These are phyloP conservation scores for Apiotrichum gracile DNA, from an alignment of 1,284 basidiomycete genomes.

Conservation along the genomic window DNA sequence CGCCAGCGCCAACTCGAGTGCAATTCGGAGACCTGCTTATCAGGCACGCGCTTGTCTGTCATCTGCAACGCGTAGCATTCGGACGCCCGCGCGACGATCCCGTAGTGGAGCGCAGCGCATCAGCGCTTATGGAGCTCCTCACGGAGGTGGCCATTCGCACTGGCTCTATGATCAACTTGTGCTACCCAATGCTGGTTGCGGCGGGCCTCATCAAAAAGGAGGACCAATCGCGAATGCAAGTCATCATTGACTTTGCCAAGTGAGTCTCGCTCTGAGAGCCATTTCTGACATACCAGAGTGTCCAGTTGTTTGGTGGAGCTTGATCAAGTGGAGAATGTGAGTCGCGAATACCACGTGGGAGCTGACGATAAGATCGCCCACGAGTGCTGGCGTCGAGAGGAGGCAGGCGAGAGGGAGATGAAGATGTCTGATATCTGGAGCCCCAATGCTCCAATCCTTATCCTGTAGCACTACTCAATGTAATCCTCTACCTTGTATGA, in stretches of 20 bases:
- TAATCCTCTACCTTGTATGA: too few species aligned
- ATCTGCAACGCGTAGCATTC: slow-evolving; percentile 8
- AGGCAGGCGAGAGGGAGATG: slow-evolving; percentile 6
- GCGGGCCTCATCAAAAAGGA: slow-evolving; percentile 1
- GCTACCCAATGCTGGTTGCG: slow-evolving; percentile 10
- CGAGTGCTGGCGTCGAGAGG: slow-evolving; percentile 9
- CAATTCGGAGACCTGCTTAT: slow-evolving; percentile 15
- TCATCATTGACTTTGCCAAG: slow-evolving; percentile 13
- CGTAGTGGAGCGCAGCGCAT: slow-evolving; percentile 5
- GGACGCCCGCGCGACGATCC: slow-evolving; percentile 1
- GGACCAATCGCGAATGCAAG: slow-evolving; percentile 9
- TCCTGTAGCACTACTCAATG: slow-evolving; percentile 14
- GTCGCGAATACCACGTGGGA: not conserved
- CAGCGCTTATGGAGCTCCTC: slow-evolving; percentile 11
- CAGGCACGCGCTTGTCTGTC: slow-evolving; percentile 10
- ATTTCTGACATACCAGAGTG: not conserved
- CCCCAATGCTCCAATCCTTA: slow-evolving; percentile 2
- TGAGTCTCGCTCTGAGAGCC: not conserved
- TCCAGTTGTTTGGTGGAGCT: slow-evolving; percentile 8
- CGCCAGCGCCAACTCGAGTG: slow-evolving; percentile 10
- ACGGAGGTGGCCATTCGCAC: slow-evolving; percentile 12
- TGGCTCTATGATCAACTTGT: slow-evolving; percentile 14
- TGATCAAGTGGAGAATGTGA: slow-evolving; percentile 6
- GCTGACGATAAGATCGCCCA: slow-evolving; percentile 6
- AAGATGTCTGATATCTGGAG: slow-evolving; percentile 10